Conservation (phyloP, 306 rosid species). For the Sphenostylis stenocarpa region DNA sequence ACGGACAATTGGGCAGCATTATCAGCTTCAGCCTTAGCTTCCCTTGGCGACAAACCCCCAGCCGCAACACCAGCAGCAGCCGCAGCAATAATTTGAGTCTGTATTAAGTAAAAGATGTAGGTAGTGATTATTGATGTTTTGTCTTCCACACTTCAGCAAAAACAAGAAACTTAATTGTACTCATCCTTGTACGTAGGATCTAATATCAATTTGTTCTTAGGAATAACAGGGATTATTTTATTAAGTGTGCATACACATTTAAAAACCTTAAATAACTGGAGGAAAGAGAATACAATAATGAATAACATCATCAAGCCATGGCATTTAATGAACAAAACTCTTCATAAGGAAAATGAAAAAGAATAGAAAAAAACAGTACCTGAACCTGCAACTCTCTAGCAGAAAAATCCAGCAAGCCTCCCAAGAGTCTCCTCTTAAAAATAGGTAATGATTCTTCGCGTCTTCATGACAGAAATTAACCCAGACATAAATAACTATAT, state of each 20-base stretch:
- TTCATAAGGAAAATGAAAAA: slow-evolving; percentile 25
- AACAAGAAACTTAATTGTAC: slow-evolving; percentile 21
- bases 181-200: slow-evolving; percentile 10
- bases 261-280: slow-evolving; percentile 16
- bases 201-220: slow-evolving; percentile 6
- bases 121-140: slow-evolving; percentile 40
- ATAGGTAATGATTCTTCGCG: slow-evolving; percentile 91
- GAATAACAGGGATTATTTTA: slow-evolving; percentile 10
- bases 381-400: slow-evolving; percentile 97
- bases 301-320: slow-evolving; percentile 16
- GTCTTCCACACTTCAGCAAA: slow-evolving; percentile 20
- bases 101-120: slow-evolving; percentile 53
- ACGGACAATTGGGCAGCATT: slow-evolving; percentile 97
- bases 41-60: slow-evolving; percentile 81
- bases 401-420: slow-evolving; percentile 89
- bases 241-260: neutral
- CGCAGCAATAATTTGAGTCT: slow-evolving; percentile 99
- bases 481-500: slow-evolving; percentile 28
- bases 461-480: slow-evolving; percentile 54
- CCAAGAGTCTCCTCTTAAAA: slow-evolving; percentile 92
- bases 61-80: slow-evolving; percentile 98
- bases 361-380: slow-evolving; percentile 48
- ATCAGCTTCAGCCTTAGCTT: slow-evolving; percentile 90
- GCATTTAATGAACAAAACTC: neutral
- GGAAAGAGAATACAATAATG: neutral